Conservation (phyloP, 495 filamentous ascomycete genomes). For the Cairneyella variabilis region DNA sequence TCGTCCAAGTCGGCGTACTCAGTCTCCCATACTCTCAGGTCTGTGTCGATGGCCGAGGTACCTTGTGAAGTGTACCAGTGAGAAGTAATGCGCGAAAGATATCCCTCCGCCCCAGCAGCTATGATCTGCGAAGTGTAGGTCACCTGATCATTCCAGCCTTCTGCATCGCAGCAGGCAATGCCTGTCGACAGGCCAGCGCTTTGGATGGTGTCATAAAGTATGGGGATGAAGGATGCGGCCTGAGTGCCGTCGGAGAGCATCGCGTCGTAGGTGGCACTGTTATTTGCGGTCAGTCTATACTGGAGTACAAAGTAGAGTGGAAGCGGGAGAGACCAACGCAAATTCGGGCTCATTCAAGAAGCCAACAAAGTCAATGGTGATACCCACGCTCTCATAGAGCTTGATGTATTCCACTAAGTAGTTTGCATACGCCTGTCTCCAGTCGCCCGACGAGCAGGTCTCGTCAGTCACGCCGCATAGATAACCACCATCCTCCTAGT, state of each 20-base stretch:
- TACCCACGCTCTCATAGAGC: slow-evolving; percentile 41
- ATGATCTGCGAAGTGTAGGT: slow-evolving; percentile 38
- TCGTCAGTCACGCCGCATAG: slow-evolving; percentile 45
- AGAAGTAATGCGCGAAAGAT: slow-evolving; percentile 38
- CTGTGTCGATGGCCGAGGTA: slow-evolving; percentile 34
- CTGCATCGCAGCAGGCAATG: slow-evolving; percentile 50
- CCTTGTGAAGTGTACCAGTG: slow-evolving; percentile 44
- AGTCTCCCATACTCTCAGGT: slow-evolving; percentile 43
- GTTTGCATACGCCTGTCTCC: slow-evolving; percentile 52
- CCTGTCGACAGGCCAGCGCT: slow-evolving; percentile 32
- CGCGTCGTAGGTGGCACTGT: slow-evolving; percentile 38
- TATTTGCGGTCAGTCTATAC: too few relatives aligned
- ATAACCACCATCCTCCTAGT: slow-evolving; percentile 41
- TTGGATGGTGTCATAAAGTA: slow-evolving; percentile 42
- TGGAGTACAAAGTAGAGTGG: too few relatives aligned
- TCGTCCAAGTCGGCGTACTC: slow-evolving; percentile 47
- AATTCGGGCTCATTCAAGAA: slow-evolving; percentile 57
- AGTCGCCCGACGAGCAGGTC: slow-evolving; percentile 45
- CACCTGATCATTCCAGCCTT: slow-evolving; percentile 40
- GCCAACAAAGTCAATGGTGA: slow-evolving; percentile 46
- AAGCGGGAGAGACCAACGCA: too few relatives aligned
- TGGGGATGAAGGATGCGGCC: slow-evolving; percentile 49
- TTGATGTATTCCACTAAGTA: slow-evolving; percentile 50
- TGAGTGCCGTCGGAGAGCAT: slow-evolving; percentile 43
- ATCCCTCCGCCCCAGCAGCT: slow-evolving; percentile 32